phyloP scores from a whole-genome alignment of 2,329 filamentous ascomycete species.

The Colletotrichum lini region DNA sequence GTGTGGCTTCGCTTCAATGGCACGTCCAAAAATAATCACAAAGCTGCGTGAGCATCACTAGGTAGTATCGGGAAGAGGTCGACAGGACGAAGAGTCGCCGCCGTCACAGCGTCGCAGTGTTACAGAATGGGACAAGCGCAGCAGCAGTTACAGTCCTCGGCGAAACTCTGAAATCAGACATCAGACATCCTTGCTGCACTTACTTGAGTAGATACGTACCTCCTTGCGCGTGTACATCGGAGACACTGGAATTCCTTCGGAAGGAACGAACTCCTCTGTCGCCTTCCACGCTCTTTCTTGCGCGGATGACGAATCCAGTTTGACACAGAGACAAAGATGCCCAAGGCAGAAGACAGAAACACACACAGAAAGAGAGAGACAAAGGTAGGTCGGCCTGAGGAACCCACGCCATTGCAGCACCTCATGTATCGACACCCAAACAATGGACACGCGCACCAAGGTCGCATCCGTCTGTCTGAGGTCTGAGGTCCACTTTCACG shows the following conservation, averaged over 20 bases:
- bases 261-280: constrained; percentile 3
- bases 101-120: constrained; percentile 40
- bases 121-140: constrained; percentile 37
- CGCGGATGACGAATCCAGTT: not conserved
- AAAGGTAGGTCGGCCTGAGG: constrained; percentile 14
- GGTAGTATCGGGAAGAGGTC: constrained; percentile 26
- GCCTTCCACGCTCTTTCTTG: not conserved
- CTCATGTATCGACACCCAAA: constrained; percentile 38
- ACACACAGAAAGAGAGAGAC: no score
- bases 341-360: not conserved
- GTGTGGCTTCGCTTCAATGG: constrained; percentile 9
- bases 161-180: constrained; percentile 22
- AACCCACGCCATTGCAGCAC: constrained; percentile 14
- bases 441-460: constrained; percentile 3
- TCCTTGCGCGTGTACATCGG: no score
- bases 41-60: constrained; percentile 7
- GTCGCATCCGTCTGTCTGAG: constrained; percentile 20
- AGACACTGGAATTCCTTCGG: no score
- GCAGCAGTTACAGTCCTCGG: constrained; percentile 14
- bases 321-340: not conserved
- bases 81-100: constrained; percentile 29
- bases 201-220: no score
- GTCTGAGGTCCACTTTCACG: constrained; percentile 18
- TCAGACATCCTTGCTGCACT: not conserved
- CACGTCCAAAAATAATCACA: constrained; percentile 38